Evolutionary conservation across 2,329 filamentous ascomycete genomes (phyloP), one percentile per base, ranked within the genome.

Genomic region (Phyllachora maydis): DNA sequence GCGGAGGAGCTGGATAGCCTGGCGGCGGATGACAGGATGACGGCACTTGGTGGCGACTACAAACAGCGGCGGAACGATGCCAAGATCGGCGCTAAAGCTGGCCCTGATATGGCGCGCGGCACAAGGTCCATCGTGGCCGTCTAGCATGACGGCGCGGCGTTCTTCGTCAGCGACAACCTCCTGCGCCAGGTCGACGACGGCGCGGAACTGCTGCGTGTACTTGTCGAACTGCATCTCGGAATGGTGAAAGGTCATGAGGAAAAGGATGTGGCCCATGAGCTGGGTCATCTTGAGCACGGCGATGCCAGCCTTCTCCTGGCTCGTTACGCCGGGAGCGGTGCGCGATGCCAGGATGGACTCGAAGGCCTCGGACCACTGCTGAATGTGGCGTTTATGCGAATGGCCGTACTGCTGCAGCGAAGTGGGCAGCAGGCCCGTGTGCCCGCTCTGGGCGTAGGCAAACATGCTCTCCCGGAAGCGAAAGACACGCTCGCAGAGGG

Each of bases 1-100:
- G 23, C 54, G 52, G 26, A 76, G 44, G 18, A 76, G 41, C 38
- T 63, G 53, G 19, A 75, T 66, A 6, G 70, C 69, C 30, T 63
- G 59, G 11, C 65, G 52, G 11, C 70, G 58, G 16, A 62, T 51
- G 2, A 46, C 33, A 0, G 58, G 54, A 29, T 72, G 59, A 8
- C 67, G 57, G 35, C 68, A 75, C 36, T 71, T 72, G 5, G 64
- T 71, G 5, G 64, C 68, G n/a, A 68, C 61, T 4, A 72, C 56
- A 31, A 66, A 74, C 1, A 76, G 51, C 1, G 67, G 65, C 4
- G 67, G 61, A 4, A 76, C 55, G 26, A 76, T 63, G 11, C 68
- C 69, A 8, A 70, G 42, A 23, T 72, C 65, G 13, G 68, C 58
- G 20, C 64, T 66, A 40, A 75, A 75, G 32, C 59, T 64, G 2